Evolutionary conservation across 257 asterid species (phyloP).

Genomic region (Oldenlandia corymbosa): DNA sequence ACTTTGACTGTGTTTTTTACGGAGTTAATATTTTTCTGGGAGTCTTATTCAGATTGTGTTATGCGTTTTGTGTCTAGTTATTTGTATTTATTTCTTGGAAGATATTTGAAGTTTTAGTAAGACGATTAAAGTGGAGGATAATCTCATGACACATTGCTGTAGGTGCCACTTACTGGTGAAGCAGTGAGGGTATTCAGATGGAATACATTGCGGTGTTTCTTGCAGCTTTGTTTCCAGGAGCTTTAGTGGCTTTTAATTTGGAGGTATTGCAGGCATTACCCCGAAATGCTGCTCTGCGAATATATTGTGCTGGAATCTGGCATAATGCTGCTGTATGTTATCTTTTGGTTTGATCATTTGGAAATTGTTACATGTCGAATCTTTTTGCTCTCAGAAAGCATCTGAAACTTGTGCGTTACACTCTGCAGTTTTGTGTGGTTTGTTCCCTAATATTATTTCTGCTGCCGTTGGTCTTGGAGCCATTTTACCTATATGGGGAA

Average conservation of each 20-base stretch:
- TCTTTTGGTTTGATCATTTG: background rate
- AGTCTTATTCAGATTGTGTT: background rate
- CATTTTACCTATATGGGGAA: slow-evolving; percentile 61
- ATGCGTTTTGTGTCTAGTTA: background rate
- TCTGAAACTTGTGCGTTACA: slow-evolving; percentile 20
- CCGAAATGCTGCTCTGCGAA: slow-evolving; percentile 60
- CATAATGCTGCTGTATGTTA: slow-evolving; percentile 79
- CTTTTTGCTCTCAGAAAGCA: background rate
- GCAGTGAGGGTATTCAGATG: slow-evolving; percentile 82
- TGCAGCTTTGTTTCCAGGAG: slow-evolving; percentile 86
- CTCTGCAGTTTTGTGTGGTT: slow-evolving; percentile 61
- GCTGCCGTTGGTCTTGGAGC: slow-evolving; percentile 58
- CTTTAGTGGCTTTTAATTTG: slow-evolving; percentile 77
- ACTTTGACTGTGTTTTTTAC: background rate
- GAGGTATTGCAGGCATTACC: slow-evolving; percentile 57
- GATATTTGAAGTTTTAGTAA: background rate
- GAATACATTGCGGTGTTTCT: slow-evolving; percentile 78
- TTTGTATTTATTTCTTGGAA: background rate
- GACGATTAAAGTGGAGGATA: slow-evolving; percentile 9
- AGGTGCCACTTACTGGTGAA: slow-evolving; percentile 36
- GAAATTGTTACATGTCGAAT: background rate
- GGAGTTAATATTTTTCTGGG: background rate
- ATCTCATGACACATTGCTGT: slow-evolving; percentile 27
- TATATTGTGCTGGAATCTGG: slow-evolving; percentile 95
- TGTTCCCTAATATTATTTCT: slow-evolving; percentile 52